These are phyloP conservation scores for Bifiguratus adelaidae DNA, from an alignment of 192 early-diverging fungal species.

Conservation along the genomic window DNA sequence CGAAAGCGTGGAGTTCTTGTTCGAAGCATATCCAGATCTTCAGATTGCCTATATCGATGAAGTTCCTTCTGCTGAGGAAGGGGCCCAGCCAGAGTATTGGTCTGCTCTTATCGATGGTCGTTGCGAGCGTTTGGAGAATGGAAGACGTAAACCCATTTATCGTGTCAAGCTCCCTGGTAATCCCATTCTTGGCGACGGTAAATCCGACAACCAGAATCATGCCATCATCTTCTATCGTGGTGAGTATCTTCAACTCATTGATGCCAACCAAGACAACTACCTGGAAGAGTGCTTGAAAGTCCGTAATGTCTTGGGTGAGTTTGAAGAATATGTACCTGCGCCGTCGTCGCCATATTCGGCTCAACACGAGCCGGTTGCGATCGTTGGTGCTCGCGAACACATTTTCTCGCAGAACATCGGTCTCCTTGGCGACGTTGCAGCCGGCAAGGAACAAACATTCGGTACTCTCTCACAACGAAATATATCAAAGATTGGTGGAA, in stretches of 20 bases:
- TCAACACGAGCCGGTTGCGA: conserved; percentile 59
- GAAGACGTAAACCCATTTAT: conserved; percentile 69
- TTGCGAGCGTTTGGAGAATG: conserved; percentile 52
- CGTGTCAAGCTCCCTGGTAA: conserved; percentile 71
- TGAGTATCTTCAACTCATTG: conserved; percentile 78
- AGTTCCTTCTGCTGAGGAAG: conserved; percentile 45
- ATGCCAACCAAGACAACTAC: conserved; percentile 90
- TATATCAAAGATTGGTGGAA: conserved; percentile 76
- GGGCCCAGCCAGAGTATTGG: conserved; percentile 43
- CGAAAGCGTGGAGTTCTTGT: conserved; percentile 65
- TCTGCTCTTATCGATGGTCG: conserved; percentile 70
- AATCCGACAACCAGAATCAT: conserved; percentile 87
- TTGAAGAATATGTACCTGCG: conserved; percentile 63
- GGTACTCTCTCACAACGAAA: conserved; percentile 78
- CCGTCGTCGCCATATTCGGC: conserved; percentile 60
- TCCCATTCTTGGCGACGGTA: conserved; percentile 86
- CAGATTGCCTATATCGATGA: conserved; percentile 77
- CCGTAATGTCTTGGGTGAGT: conserved; percentile 75
- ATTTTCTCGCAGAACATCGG: conserved; percentile 83
- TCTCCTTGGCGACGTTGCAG: conserved; percentile 79
- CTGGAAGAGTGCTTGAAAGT: conserved; percentile 87
- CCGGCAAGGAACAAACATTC: conserved; percentile 83
- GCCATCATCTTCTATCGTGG: conserved; percentile 77
- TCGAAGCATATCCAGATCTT: conserved; percentile 64
- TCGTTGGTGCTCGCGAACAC: conserved; percentile 79